Base-by-base conservation (phyloP, 208 protist genomes). In the Acanthamoeba quina region DNA sequence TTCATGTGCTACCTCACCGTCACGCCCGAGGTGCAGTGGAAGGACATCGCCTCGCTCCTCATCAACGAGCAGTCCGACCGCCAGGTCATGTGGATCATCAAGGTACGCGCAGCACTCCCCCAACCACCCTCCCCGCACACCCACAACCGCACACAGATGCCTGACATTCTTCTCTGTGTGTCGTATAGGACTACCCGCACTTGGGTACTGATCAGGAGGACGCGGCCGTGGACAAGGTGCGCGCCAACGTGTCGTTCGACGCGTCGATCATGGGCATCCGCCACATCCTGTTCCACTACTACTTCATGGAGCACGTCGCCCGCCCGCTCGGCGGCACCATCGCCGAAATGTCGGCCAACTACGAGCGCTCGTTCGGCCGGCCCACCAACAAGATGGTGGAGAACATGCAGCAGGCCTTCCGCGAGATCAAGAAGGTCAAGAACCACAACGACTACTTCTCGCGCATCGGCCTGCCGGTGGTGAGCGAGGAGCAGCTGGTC, bases 381-480 rank as follows among this genome's bases (percentile, higher is more conserved):
- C 86, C 86, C 24, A 78, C 86, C 31, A 58, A 54, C 62, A 92
- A 56, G 66, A 92, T 92, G 86, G 86, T 92, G 86, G 86, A 92
- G 47, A 58, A 92, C 66, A 92, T 92, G 86, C 86, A 92, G 86
- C 56, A 92, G 62, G 54, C 86, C 62, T 92, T 92, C 66, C 58
- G 86, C 34, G 56, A 70, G 47, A 92, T 92, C 58, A 92, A 92
- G 86, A 92, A 92, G 66, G 66, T 92, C 58, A 92, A 92, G 66
- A 92, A 3, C 60, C 86, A 92, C 41, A 92, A 92, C 62, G 86
- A 92, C 86, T 92, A 78, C 86, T 92, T 92, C 64, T 70, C 86
- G 6, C 58, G 64, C 47, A 70, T 92, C 24, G 86, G 83, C 24
- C 64, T 92, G 86, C 86, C 86, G 24, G 29, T 92, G 26, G 49